A percentile compares a stretch with the other conserved stretches of the same genome.
Conservation (phyloP, 345 rosid species). For the Passiflora organensis region DNA sequence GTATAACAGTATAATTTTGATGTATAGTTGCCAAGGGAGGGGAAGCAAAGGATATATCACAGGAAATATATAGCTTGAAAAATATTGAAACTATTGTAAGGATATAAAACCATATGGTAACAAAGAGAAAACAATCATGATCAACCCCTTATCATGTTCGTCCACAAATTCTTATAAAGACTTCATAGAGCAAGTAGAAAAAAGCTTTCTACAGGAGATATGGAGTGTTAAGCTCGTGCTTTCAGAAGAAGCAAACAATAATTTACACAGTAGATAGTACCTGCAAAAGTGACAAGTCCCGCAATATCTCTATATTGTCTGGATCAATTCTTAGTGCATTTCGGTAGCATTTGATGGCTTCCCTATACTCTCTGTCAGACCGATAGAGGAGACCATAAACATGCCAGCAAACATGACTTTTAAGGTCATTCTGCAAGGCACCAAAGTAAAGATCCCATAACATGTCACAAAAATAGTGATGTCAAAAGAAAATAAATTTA, state of each 20-base stretch:
- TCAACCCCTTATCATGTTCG: too few species aligned
- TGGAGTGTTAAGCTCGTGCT: too few species aligned
- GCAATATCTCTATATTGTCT: slow-evolving; percentile 90
- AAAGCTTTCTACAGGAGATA: background rate
- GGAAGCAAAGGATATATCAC: too few species aligned
- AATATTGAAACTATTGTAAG: too few species aligned
- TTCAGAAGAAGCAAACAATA: background rate
- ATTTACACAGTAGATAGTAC: slow-evolving; percentile 22
- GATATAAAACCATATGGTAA: too few species aligned
- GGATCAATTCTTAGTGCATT: slow-evolving; percentile 95
- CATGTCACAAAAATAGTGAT: background rate
- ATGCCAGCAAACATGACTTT: slow-evolving; percentile 99
- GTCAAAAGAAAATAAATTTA: background rate
- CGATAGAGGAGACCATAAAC: slow-evolving; percentile 97
- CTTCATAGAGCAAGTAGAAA: too few species aligned
- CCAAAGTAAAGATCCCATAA: slow-evolving; percentile 15
- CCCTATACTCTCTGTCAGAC: slow-evolving; percentile 97
- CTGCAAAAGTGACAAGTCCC: slow-evolving; percentile 96
- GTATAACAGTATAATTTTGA: too few species aligned
- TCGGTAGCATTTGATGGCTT: slow-evolving; percentile 97
- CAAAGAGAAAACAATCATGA: too few species aligned
- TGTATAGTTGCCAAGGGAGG: too few species aligned
- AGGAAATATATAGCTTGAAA: too few species aligned
- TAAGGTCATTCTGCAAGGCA: slow-evolving; percentile 84
- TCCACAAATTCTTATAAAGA: too few species aligned